Base-by-base conservation (phyloP, 2,329 filamentous ascomycete genomes). In the Cladophialophora immunda region DNA sequence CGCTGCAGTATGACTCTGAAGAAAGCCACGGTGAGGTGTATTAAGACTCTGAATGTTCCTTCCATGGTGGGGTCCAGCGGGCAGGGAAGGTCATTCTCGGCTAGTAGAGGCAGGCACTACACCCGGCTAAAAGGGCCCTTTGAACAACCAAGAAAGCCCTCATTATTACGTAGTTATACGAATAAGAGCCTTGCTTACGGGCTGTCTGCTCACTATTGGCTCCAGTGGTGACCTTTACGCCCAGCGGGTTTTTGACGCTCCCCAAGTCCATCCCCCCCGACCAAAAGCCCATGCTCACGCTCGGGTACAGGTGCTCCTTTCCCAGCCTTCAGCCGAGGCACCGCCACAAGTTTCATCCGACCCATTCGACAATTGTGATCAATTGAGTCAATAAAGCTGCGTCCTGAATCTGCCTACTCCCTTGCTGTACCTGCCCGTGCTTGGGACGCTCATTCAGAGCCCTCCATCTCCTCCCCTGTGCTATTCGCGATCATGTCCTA, bases 401-500 rank as follows among this genome's bases (percentile, higher is more conserved):
- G 27, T 47, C 54, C 15, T 56, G n/a, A 52, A 45, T 45, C 56
- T 60, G 45, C 30, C 17, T 38, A 13, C 41, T 53, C 45, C 47
- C 58, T 61, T 34, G 47, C 6, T 27, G 32, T 15, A 60, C 36
- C 61, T 61, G 30, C 57, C 56, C 38, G 29, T 59, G 9, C 47
- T 47, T 22, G 61, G 61, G 55, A 58, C 50, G 56, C 65, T 61
- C 45, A 34, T 53, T 27, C 58, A 27, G 58, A 38, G 47, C 58
- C 25, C 30, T 45, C 47, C 34, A 45, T 61, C 58, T 32, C 58
- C 38, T 30, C 13, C 58, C 30, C 29, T 54, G n/a, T 38, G 45
- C 45, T 5, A 19, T 34, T 61, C 58, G 68, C 66, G 68, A 66
- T 68, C 68, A 70, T 70, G 68, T 63, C 61, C 55, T 55, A 66